Conservation (phyloP, 2,329 filamentous ascomycete genomes). For the Epichloe festucae region DNA sequence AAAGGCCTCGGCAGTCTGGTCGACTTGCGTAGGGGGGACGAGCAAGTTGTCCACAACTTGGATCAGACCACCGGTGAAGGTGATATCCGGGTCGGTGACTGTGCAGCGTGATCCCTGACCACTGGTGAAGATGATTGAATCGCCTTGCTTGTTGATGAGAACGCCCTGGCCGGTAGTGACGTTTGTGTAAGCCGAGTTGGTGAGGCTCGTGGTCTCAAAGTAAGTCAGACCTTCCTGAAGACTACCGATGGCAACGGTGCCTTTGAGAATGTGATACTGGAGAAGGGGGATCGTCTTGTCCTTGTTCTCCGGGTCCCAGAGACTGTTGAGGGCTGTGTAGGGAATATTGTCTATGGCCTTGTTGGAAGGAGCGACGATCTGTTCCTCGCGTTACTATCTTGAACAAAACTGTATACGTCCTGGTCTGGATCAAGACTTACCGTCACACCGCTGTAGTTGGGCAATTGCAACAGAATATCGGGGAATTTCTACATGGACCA, state of each 20-base stretch:
- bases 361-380: constrained; percentile 45
- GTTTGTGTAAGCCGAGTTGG: constrained; percentile 28
- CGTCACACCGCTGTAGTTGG: constrained; percentile 30
- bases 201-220: constrained; percentile 32
- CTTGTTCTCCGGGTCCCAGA: constrained; percentile 32
- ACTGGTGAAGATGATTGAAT: constrained; percentile 35
- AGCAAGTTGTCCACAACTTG: constrained; percentile 40
- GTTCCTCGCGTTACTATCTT: not conserved
- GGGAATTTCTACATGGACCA: constrained; percentile 28
- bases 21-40: constrained; percentile 32
- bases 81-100: constrained; percentile 29
- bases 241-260: constrained; percentile 28
- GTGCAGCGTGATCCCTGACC: constrained; percentile 32
- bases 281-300: constrained; percentile 37
- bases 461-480: constrained; percentile 29
- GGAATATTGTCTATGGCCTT: constrained; percentile 42
- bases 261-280: constrained; percentile 48
- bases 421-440: constrained; percentile 16
- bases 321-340: constrained; percentile 33
- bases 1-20: constrained; percentile 37
- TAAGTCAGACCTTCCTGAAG: constrained; percentile 24
- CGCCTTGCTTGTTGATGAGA: constrained; percentile 29
- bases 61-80: constrained; percentile 35
- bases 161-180: constrained; percentile 37
- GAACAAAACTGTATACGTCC: too few species aligned